phyloP scores from a whole-genome alignment of 106 monocot genomes.

The Posidonia australis region DNA sequence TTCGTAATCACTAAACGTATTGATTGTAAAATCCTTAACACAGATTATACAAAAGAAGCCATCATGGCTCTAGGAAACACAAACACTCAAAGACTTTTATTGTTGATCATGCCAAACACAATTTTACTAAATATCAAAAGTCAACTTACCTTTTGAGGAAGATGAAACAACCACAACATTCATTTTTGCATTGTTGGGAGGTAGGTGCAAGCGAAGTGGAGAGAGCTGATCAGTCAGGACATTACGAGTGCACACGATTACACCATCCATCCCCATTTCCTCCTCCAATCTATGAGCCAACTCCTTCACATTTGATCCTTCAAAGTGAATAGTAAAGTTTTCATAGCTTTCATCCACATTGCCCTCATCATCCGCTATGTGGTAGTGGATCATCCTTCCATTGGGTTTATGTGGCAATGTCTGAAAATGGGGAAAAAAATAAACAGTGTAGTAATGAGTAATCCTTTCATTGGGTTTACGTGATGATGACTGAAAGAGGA shows the following conservation, averaged over 20 bases:
- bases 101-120: too few species aligned
- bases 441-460: conserved; percentile 27
- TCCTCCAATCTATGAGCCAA: conserved; percentile 48
- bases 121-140: too few species aligned
- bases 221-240: conserved; percentile 33
- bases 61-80: too few species aligned
- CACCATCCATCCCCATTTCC: conserved; percentile 34
- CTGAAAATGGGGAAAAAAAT: conserved; percentile 6
- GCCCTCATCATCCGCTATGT: conserved; percentile 48
- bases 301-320: conserved; percentile 51
- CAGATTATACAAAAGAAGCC: too few species aligned
- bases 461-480: conserved; percentile 31
- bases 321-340: conserved; percentile 28
- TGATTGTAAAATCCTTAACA: too few species aligned
- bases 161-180: conserved; percentile 48
- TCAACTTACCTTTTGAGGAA: conserved; percentile 46
- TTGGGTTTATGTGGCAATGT: conserved; percentile 25
- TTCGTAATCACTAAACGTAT: too few species aligned
- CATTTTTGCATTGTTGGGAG: conserved; percentile 62
- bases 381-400: conserved; percentile 45
- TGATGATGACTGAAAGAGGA: background rate
- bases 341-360: conserved; percentile 28
- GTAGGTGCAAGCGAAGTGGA: conserved; percentile 55
- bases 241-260: conserved; percentile 58
- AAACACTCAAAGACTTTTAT: too few species aligned